Evolutionary conservation across 768 basidiomycete species (phyloP).

Genomic region (Galerina marginata): DNA sequence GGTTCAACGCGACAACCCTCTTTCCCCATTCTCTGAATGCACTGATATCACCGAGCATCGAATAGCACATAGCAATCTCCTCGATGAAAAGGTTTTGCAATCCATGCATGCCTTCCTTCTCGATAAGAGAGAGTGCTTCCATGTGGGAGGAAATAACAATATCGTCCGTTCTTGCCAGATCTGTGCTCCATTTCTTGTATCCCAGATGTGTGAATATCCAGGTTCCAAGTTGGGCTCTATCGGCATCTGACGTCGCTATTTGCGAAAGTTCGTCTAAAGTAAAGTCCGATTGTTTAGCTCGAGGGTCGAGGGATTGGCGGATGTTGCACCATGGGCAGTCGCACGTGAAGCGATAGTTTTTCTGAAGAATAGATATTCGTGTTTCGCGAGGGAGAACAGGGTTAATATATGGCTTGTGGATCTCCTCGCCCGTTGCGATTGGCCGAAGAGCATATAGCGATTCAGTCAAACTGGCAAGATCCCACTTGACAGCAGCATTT

Average conservation of each 20-base stretch:
- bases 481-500: slow-evolving; percentile 50
- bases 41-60: slow-evolving; percentile 42
- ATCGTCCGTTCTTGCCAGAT: slow-evolving; percentile 45
- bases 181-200: slow-evolving; percentile 47
- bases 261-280: slow-evolving; percentile 7
- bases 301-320: slow-evolving; percentile 1
- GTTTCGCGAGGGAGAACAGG: slow-evolving; percentile 39
- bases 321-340: slow-evolving; percentile 44
- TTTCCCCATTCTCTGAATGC: slow-evolving; percentile 43
- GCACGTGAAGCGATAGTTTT: slow-evolving; percentile 48
- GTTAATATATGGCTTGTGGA: slow-evolving; percentile 51
- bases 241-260: slow-evolving; percentile 35
- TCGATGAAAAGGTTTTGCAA: slow-evolving; percentile 45
- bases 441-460: slow-evolving; percentile 46
- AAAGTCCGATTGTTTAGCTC: neutral
- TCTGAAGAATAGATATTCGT: slow-evolving; percentile 38
- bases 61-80: slow-evolving; percentile 48
- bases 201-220: slow-evolving; percentile 43
- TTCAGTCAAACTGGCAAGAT: slow-evolving; percentile 40
- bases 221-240: slow-evolving; percentile 37
- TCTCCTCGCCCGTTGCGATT: slow-evolving; percentile 46
- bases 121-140: slow-evolving; percentile 43
- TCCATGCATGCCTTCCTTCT: slow-evolving; percentile 48
- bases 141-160: slow-evolving; percentile 43
- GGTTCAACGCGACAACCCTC: slow-evolving; percentile 33